These are phyloP conservation scores for Botrytis paeoniae DNA, from an alignment of 2,329 filamentous ascomycete species.

Conservation along the genomic window DNA sequence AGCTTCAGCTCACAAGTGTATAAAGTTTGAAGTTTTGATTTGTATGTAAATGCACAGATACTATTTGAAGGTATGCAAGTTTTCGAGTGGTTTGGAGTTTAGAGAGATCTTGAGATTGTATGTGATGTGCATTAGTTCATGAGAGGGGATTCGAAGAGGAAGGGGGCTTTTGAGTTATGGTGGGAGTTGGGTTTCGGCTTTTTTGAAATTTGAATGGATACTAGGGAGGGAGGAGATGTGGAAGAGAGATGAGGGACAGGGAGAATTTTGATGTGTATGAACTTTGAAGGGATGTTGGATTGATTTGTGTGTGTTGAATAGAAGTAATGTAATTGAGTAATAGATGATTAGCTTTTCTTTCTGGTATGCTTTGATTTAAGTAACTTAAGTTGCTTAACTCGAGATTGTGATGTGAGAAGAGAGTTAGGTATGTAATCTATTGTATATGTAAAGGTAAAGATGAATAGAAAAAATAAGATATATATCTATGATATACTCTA, in stretches of 20 bases:
- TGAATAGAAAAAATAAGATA: accelerated
- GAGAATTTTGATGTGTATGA: background rate
- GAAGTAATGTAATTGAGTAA: background rate
- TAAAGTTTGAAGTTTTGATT: too few species aligned
- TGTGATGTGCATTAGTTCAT: too few species aligned
- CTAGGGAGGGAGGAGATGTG: too few species aligned
- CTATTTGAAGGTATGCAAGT: too few species aligned
- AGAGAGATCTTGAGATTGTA: too few species aligned
- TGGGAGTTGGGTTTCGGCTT: background rate
- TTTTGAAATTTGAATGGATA: background rate
- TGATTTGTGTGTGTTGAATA: background rate
- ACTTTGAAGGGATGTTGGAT: too few species aligned
- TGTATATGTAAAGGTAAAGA: background rate
- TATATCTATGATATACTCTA: accelerated
- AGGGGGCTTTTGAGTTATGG: background rate
- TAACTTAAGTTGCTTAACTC: background rate
- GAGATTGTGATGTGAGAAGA: background rate
- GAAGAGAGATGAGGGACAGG: background rate
- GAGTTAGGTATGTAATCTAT: accelerated
- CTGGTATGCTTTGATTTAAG: background rate
- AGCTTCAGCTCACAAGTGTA: too few species aligned
- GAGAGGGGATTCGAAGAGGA: too few species aligned
- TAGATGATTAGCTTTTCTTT: background rate
- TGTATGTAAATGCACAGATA: too few species aligned
- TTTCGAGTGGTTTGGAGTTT: too few species aligned